These are phyloP conservation scores for Serendipita vermifera DNA, from an alignment of 768 basidiomycete species.

Conservation along the genomic window DNA sequence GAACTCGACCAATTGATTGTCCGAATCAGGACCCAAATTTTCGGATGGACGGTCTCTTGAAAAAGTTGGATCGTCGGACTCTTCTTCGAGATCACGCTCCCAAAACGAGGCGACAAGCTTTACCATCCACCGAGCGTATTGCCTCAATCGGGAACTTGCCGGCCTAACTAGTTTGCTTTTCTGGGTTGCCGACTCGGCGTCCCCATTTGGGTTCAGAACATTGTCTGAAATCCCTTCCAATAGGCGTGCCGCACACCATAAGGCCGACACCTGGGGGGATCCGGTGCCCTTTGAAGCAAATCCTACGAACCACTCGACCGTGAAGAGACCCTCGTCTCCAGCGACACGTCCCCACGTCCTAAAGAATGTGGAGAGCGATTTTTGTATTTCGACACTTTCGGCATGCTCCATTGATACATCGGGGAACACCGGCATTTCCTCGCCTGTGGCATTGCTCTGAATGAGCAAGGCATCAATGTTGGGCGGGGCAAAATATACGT, in stretches of 20 bases:
- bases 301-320: constrained; percentile 72
- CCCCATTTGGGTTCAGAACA: constrained; percentile 16
- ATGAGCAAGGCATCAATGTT: constrained; percentile 37
- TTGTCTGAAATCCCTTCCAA: constrained; percentile 52
- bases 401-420: constrained; percentile 44
- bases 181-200: too few relatives aligned
- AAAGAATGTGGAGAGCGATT: constrained; percentile 58
- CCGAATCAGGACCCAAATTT: constrained; percentile 12
- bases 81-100: constrained; percentile 35
- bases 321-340: constrained; percentile 54
- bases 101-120: constrained; percentile 59
- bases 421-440: constrained; percentile 42
- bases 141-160: constrained; percentile 33
- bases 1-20: constrained; percentile 41
- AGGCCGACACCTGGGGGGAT: constrained; percentile 45
- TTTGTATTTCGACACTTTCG: constrained; percentile 36
- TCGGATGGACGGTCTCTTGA: constrained; percentile 15
- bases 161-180: neutral
- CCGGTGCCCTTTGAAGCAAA: constrained; percentile 36
- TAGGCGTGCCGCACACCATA: constrained; percentile 73
- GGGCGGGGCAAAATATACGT: constrained; percentile 28
- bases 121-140: constrained; percentile 48
- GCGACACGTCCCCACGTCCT: constrained; percentile 54
- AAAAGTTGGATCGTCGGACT: constrained; percentile 15
- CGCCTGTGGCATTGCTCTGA: constrained; percentile 32